Base-by-base conservation (phyloP, 495 filamentous ascomycete species). In the Oidiodendron maius region DNA sequence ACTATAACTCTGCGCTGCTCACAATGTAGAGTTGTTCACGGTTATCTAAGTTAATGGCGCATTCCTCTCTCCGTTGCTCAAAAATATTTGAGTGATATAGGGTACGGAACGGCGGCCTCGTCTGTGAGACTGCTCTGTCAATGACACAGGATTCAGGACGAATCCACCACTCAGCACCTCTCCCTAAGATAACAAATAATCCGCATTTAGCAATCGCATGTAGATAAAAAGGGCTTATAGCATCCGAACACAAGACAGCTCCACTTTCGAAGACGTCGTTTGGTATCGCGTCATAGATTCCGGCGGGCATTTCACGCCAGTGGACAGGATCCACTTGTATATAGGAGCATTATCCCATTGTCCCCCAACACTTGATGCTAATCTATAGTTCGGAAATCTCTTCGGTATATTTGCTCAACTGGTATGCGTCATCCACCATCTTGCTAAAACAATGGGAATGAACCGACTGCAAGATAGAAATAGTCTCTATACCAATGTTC, bases 261-360 rank as follows among this genome's bases (percentile, higher is more conserved):
- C 45, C 11, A 52, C 44, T 16, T 49, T 52, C 37, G 49, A 52
- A 25, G 55, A 58, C 15, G 55, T 47, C 4, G 36, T 51, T 6
- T 58, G 55, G 55, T 51, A 58, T 48, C 51, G 51, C 51, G n/a
- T 44, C 61, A 82, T 91, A 64, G 60, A 66, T 5, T 65, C 71
- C 39, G 66, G 58, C 17, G 73, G 84, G 1, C 56, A 71, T 55
- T 93, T 85, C 62, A 82, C 86, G 0, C 69, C 88, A 6, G 84
- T 87, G 59, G 78, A 76, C 46, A 74, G 88, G 50, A 93, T 93
- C 58, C 85, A 87, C 41, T 72, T 94, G 40, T 95, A 88, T 62
- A 72, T 91, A 52, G 55, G 55, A 51, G n/a, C n/a, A 50, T 15
- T 20, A 16, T 11, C n/a, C 9, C 22, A 17, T 38, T 8, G 1